These are phyloP conservation scores for Dactylis glomerata DNA, from an alignment of 176 grass and related monocot species.

Conservation along the genomic window DNA sequence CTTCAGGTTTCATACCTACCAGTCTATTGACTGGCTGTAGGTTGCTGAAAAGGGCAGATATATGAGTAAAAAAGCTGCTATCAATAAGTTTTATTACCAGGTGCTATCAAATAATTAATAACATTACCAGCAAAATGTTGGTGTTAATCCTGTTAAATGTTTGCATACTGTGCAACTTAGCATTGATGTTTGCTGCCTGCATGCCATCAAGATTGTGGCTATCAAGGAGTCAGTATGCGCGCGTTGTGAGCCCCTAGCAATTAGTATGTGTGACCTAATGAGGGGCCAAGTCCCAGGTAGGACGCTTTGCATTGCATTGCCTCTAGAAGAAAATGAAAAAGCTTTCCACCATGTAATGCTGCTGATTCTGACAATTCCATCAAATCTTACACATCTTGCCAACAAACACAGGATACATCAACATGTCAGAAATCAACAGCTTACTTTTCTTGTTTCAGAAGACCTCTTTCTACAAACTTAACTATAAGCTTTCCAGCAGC, in stretches of 20 bases:
- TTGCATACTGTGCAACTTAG: too few species aligned
- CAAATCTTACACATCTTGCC: neutral
- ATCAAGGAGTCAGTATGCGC: too few species aligned
- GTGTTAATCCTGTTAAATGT: too few species aligned
- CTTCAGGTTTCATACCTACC: conserved; percentile 26
- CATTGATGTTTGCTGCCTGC: too few species aligned
- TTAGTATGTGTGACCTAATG: too few species aligned
- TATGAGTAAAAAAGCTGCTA: too few species aligned
- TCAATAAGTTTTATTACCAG: too few species aligned
- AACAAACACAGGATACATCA: conserved; percentile 7
- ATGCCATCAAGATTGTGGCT: too few species aligned
- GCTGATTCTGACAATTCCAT: neutral
- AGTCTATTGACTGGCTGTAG: conserved; percentile 19
- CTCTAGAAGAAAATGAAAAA: neutral
- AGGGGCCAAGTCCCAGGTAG: too few species aligned
- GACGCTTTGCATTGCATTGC: conserved; percentile 13
- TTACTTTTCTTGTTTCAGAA: conserved; percentile 39
- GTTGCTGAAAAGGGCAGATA: neutral
- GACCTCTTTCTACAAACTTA: conserved; percentile 87
- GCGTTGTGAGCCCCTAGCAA: too few species aligned
- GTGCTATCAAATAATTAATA: too few species aligned
- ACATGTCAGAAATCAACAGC: conserved; percentile 21
- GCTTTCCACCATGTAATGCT: neutral
- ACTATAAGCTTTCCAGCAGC: conserved; percentile 56
- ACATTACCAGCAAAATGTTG: too few species aligned